Conservation (phyloP, 495 filamentous ascomycete genomes). For the Hyaloscypha hepaticicola region DNA sequence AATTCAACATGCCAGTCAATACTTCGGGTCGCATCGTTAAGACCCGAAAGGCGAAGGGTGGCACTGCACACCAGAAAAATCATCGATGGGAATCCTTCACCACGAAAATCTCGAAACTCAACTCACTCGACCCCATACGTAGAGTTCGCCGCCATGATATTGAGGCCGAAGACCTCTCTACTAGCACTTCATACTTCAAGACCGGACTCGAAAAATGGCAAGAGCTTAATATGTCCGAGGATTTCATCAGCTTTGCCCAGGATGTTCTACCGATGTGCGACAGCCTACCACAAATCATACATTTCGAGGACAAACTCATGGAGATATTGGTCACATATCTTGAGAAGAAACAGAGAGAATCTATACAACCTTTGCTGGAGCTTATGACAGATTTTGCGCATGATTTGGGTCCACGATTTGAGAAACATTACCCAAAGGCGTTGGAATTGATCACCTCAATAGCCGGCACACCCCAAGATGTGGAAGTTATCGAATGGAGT, state of each 20-base stretch:
- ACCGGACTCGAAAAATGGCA: constrained; percentile 82
- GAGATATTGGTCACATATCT: constrained; percentile 75
- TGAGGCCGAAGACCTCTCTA: constrained; percentile 68
- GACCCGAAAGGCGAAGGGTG: constrained; percentile 61
- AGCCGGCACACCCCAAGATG: constrained; percentile 47
- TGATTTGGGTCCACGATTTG: constrained; percentile 85
- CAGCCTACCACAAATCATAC: constrained; percentile 85
- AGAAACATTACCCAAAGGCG: constrained; percentile 74
- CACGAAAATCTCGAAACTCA: constrained; percentile 87
- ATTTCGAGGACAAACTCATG: constrained; percentile 84
- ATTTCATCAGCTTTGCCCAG: constrained; percentile 70
- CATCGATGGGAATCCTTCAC: constrained; percentile 93
- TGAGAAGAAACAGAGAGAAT: constrained; percentile 66
- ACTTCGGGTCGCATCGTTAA: constrained; percentile 65
- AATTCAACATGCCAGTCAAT: constrained; percentile 50
- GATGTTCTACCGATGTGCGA: constrained; percentile 77
- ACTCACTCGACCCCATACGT: constrained; percentile 82
- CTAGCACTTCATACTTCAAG: constrained; percentile 72
- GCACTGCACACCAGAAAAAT: constrained; percentile 72
- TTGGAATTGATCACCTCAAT: constrained; percentile 63
- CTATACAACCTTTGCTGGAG: constrained; percentile 80
- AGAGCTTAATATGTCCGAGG: constrained; percentile 82
- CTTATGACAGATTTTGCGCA: constrained; percentile 87
- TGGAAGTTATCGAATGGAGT: constrained; percentile 92
- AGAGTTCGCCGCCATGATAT: constrained; percentile 79